Evolutionary conservation across 805 yeast species (phyloP), one percentile per base, ranked within the genome.

Genomic region (Candida krabiensis): DNA sequence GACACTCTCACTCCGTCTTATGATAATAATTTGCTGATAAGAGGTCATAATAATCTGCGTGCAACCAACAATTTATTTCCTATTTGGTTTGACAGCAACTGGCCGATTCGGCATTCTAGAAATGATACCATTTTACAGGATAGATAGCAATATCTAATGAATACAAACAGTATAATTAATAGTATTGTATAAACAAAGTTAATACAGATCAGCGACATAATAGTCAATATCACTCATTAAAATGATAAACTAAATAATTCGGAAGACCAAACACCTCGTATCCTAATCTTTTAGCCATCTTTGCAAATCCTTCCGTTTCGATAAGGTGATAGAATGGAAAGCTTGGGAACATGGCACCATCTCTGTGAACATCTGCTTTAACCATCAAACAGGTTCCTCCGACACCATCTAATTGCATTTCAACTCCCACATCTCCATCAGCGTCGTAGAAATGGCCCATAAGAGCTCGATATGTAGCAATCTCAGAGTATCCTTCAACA

Each of bases 291-390:
- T 89, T 88, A 30, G 96, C 96, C 98, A 93, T 93, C 63, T 83
- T 84, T n/a, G 93, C 97, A 65, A 93, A 93, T 13, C 99, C 99
- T 66, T 93, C 99, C 8, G 97, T 90, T 69, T 93, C 99, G 47
- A 93, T 89, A 62, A 93, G 73, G 62, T 93, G 96, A 62, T 91
- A 90, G 71, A 93, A 93, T 43, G 99, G 93, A 78, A 93, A 93
- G 34, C 95, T 86, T 13, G 99, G 99, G 78, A 93, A 93, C 97
- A 93, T 91, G 38, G 98, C 98, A 35, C 99, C 99, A 63, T 93
- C 99, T 61, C 99, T 77, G 65, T 93, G 99, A 37, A 93, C 99
- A 51, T 90, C 97, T 9, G 97, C 96, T 59, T 91, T 88, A 21
- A 93, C 99, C 66, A 93, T 62, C 22, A 95, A 81, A 29, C 97